Base-by-base conservation (phyloP, 768 basidiomycete species). In the Holtermannia corniformis region DNA sequence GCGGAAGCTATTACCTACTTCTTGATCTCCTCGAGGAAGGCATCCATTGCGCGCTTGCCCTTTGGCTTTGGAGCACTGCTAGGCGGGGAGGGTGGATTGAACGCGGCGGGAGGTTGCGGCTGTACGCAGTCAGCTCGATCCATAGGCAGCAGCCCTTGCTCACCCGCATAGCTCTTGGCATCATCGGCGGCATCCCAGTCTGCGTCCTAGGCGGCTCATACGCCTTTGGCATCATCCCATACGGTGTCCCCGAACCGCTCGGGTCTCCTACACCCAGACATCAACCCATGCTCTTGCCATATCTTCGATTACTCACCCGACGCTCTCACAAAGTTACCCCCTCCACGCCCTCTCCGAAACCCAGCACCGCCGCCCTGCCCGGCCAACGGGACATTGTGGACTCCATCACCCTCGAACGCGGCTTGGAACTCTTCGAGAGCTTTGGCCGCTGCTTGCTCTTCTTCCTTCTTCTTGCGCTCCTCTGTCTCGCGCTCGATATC, bases 11-110 rank as follows among this genome's bases (percentile, higher is more conserved):
- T 16, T 16, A 59, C 76, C 20, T 44, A 86, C 93, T 81, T 81
- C 75, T 97, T 97, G 54, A 99, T 88, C 75, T 99, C 91, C 63
- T 95, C 91, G 47, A 99, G 76, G 69, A 97, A 99, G 1, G 84
- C 74, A 72, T 96, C 92, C 89, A 97, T 97, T 1, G 87, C 89
- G 47, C 93, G 81, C 70, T 89, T 95, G 2, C 95, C 95, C 70
- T 89, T 95, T 0, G 87, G 83, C 67, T 83, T 89, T 0, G 82
- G 79, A 4, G 70, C 75, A 53, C 64, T 67, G 21, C 70, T 54
- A 13, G 76, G 62, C 3, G 83, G 81, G 21, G 86, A 83, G n/a
- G 80, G 79, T 0, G 78, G 77, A 79, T 43, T 58, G 2, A 47
- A 42, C 23, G 49, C 48, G 21, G 41, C 45, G 14, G 20, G 46